phyloP scores from a whole-genome alignment of 2,329 filamentous ascomycete genomes.

The Epichloe uncinata region DNA sequence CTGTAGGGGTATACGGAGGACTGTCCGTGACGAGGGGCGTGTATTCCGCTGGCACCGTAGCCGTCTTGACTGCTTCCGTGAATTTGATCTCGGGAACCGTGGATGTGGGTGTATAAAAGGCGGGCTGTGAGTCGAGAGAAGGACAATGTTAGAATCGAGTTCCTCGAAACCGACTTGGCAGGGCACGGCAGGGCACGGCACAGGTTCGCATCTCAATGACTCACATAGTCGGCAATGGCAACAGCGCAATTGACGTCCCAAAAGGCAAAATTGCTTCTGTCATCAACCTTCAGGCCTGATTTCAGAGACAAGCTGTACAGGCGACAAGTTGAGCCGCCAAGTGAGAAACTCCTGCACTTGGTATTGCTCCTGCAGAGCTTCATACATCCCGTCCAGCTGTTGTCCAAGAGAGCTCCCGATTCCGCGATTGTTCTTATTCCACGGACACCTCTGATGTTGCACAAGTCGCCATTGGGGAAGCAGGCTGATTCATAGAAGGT shows the following conservation, averaged over 20 bases:
- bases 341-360: not conserved
- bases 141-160: not conserved
- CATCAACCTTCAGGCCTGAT: not conserved
- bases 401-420: not conserved
- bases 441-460: not conserved
- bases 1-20: not conserved
- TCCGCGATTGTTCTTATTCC: not conserved
- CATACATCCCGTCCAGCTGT: not conserved
- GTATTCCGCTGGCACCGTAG: not conserved
- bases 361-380: not conserved
- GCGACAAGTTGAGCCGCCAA: not conserved
- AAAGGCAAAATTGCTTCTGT: not conserved
- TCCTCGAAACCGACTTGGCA: not conserved
- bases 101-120: not conserved
- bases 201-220: not conserved
- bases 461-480: not conserved
- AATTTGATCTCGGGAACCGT: not conserved
- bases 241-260: not conserved
- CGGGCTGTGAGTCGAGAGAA: not conserved
- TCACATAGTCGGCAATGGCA: not conserved
- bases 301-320: not conserved
- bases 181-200: too few species aligned
- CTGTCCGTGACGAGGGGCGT: not conserved
- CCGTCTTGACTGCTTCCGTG: not conserved
- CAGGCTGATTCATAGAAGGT: not conserved